Conservation (phyloP, 495 filamentous ascomycete species). For the Sporormia fimetaria region DNA sequence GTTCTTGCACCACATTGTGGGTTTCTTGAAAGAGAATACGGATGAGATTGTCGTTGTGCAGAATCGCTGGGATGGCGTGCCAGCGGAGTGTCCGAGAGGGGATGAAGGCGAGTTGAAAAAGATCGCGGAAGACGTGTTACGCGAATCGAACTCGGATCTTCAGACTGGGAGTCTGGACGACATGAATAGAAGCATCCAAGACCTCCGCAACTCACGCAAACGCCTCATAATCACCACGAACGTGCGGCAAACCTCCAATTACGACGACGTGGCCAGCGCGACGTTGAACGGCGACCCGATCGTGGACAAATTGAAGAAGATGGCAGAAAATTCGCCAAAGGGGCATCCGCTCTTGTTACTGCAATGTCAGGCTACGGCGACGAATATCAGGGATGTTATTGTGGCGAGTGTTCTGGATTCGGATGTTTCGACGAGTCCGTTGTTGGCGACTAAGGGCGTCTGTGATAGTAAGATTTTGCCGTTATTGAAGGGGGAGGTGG, state of each 20-base stretch:
- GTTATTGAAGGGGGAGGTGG: constrained; percentile 37
- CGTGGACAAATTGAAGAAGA: constrained; percentile 34
- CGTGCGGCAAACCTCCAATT: constrained; percentile 39
- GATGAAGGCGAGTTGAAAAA: constrained; percentile 35
- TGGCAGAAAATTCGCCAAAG: constrained; percentile 32
- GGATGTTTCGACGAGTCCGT: constrained; percentile 35
- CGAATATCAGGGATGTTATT: constrained; percentile 40
- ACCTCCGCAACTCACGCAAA: constrained; percentile 35
- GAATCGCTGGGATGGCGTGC: constrained; percentile 45
- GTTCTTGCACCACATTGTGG: constrained; percentile 38
- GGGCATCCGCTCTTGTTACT: constrained; percentile 37
- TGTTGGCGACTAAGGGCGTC: constrained; percentile 42
- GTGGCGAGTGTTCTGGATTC: constrained; percentile 38
- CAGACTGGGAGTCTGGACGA: constrained; percentile 20
- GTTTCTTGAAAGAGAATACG: constrained; percentile 36
- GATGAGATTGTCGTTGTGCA: constrained; percentile 43
- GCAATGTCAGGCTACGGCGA: constrained; percentile 46
- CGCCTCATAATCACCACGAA: constrained; percentile 40
- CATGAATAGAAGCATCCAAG: constrained; percentile 29
- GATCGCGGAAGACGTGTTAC: constrained; percentile 33
- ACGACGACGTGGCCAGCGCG: constrained; percentile 42
- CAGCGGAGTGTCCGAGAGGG: constrained; percentile 36
- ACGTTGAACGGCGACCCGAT: constrained; percentile 40
- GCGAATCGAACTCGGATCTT: constrained; percentile 6
- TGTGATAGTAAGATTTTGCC: constrained; percentile 42